These are phyloP conservation scores for Chrysosporium keratinophilum DNA, from an alignment of 2,329 filamentous ascomycete species.

Conservation along the genomic window DNA sequence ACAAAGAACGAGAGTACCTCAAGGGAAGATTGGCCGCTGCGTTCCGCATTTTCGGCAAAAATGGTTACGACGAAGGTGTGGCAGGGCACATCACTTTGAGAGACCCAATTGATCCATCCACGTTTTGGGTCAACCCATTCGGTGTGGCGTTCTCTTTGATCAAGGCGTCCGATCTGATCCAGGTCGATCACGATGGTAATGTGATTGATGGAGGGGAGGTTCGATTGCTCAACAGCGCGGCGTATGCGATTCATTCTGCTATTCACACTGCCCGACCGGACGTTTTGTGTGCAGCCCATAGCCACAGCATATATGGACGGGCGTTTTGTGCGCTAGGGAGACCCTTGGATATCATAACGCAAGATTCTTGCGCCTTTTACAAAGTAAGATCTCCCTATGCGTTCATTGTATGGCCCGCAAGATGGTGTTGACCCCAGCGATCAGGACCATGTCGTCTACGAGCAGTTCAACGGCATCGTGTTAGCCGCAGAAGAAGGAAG, in stretches of 20 bases:
- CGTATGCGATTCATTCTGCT: constrained; percentile 44
- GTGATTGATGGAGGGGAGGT: constrained; percentile 52
- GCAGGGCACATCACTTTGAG: constrained; percentile 55
- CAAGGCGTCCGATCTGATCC: constrained; percentile 56
- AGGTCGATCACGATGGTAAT: constrained; percentile 50
- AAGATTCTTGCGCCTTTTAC: constrained; percentile 39
- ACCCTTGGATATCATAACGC: constrained; percentile 37
- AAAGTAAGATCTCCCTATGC: constrained; percentile 24
- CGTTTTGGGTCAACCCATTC: constrained; percentile 60
- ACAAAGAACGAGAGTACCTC: constrained; percentile 43
- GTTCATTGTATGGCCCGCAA: neutral
- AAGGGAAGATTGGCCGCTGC: constrained; percentile 47
- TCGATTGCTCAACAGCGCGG: constrained; percentile 39
- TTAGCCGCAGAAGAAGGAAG: constrained; percentile 45
- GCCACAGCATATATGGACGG: constrained; percentile 45
- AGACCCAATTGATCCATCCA: constrained; percentile 49
- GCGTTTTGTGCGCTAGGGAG: constrained; percentile 35
- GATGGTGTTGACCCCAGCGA: neutral
- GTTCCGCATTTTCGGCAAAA: constrained; percentile 50
- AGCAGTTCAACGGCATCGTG: constrained; percentile 45
- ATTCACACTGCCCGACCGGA: constrained; percentile 48
- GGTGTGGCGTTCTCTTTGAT: constrained; percentile 52
- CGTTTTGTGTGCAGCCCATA: constrained; percentile 46
- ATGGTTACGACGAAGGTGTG: constrained; percentile 50
- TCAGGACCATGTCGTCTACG: constrained; percentile 43